A percentile compares a stretch with the other conserved stretches of the same genome.
phyloP scores from a whole-genome alignment of 345 rosid species.

The Brassica nigra region DNA sequence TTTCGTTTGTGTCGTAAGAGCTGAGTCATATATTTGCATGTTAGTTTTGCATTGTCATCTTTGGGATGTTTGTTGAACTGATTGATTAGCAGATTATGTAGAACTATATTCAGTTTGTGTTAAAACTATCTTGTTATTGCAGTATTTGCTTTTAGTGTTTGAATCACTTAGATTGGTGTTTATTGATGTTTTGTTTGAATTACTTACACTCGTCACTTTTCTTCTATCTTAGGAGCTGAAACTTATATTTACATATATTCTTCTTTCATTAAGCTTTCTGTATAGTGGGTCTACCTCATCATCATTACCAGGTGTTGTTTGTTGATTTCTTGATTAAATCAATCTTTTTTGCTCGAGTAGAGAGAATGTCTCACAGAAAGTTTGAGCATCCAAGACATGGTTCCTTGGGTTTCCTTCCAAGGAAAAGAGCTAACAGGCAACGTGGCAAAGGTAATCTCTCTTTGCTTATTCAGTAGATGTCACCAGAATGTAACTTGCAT shows the following conservation, averaged over 20 bases:
- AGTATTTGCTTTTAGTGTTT: too few species aligned
- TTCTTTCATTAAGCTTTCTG: background rate
- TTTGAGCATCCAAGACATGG: conserved; percentile 95
- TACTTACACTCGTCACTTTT: background rate
- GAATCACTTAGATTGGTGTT: background rate
- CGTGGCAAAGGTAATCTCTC: conserved; percentile 71
- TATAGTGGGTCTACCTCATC: too few species aligned
- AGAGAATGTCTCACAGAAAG: conserved; percentile 85
- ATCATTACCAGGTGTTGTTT: too few species aligned
- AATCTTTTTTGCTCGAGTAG: too few species aligned
- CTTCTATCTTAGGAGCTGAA: background rate
- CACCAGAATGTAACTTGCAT: background rate
- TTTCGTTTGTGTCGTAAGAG: background rate
- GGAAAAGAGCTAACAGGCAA: conserved; percentile 77
- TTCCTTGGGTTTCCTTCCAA: conserved; percentile 88
- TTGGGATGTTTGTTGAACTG: too few species aligned
- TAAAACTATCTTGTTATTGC: too few species aligned
- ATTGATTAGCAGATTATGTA: background rate
- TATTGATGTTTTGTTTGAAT: background rate
- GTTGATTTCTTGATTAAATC: too few species aligned
- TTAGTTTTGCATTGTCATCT: background rate
- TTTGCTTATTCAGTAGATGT: background rate
- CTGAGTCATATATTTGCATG: background rate
- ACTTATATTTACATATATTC: background rate
- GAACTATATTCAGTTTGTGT: too few species aligned